A percentile compares a stretch with the other conserved stretches of the same genome.
These are phyloP conservation scores for Penicillium sp. DNA, from an alignment of 2,329 filamentous ascomycete genomes.

Conservation along the genomic window DNA sequence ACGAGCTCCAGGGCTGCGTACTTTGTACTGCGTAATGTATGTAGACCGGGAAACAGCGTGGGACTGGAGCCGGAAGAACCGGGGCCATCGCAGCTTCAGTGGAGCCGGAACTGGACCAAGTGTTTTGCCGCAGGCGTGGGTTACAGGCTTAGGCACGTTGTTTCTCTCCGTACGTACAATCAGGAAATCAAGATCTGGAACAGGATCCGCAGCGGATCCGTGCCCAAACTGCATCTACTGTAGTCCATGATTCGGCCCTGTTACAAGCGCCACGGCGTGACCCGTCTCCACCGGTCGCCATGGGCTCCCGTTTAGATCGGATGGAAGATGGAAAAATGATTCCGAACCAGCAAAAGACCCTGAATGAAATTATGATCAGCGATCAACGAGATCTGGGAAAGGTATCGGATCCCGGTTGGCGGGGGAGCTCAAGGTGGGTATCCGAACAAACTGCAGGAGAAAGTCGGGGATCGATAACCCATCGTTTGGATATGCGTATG, in stretches of 20 bases:
- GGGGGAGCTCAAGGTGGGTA: constrained; percentile 8
- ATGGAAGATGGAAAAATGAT: background rate
- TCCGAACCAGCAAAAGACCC: background rate
- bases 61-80: background rate
- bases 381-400: constrained; percentile 13
- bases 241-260: background rate
- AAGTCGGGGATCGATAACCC: background rate
- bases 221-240: background rate
- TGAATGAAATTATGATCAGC: constrained; percentile 18
- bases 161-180: background rate
- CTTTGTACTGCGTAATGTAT: background rate
- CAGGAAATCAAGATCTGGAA: constrained; percentile 1
- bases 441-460: background rate
- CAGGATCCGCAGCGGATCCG: background rate
- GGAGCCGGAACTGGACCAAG: background rate
- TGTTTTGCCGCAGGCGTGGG: background rate
- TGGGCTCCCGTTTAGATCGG: background rate
- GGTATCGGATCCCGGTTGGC: background rate
- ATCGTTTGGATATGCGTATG: background rate
- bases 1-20: background rate
- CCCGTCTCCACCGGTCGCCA: background rate
- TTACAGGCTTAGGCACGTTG: background rate
- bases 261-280: background rate
- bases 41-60: background rate
- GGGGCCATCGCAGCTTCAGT: background rate